These are phyloP conservation scores for Erythrobasidium hasegawianum DNA, from an alignment of 1,284 basidiomycete species.

Conservation along the genomic window DNA sequence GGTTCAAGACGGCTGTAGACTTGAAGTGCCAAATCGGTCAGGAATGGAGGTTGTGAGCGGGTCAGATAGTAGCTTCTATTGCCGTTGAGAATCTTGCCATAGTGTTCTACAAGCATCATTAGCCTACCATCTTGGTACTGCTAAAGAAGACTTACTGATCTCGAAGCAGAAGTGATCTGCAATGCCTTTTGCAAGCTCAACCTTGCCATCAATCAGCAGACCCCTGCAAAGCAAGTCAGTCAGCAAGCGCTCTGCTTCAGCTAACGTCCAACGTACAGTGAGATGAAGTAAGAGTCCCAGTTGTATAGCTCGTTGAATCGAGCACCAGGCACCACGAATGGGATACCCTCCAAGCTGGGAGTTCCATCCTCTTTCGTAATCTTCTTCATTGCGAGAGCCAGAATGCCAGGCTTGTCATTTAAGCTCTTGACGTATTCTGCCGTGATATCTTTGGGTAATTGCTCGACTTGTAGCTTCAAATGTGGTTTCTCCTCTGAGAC, in stretches of 20 bases:
- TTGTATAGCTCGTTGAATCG: slow-evolving; percentile 62
- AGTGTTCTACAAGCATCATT: slow-evolving; percentile 35
- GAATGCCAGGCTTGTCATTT: slow-evolving; percentile 86
- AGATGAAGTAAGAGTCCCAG: slow-evolving; percentile 93
- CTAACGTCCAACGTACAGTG: slow-evolving; percentile 54
- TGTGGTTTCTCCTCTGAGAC: slow-evolving; percentile 56
- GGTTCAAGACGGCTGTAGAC: slow-evolving; percentile 94
- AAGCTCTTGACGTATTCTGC: slow-evolving; percentile 88
- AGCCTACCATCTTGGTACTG: background rate
- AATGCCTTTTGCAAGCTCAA: slow-evolving; percentile 91
- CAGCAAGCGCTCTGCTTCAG: too few relatives aligned
- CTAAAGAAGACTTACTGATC: slow-evolving; percentile 79
- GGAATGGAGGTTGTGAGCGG: slow-evolving; percentile 94
- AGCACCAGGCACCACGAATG: slow-evolving; percentile 78
- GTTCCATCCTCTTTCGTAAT: slow-evolving; percentile 64
- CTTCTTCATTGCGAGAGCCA: slow-evolving; percentile 93
- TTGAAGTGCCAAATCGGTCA: slow-evolving; percentile 96
- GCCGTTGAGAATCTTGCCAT: slow-evolving; percentile 50
- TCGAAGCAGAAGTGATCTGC: slow-evolving; percentile 99
- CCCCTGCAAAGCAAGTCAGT: too few relatives aligned
- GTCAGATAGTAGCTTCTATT: slow-evolving; percentile 67
- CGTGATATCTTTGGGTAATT: slow-evolving; percentile 77
- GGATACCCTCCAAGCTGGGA: slow-evolving; percentile 81
- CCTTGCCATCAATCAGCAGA: slow-evolving; percentile 86
- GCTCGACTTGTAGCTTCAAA: slow-evolving; percentile 83